Evolutionary conservation across 768 basidiomycete genomes (phyloP).

Genomic region (Lactarius sp.): DNA sequence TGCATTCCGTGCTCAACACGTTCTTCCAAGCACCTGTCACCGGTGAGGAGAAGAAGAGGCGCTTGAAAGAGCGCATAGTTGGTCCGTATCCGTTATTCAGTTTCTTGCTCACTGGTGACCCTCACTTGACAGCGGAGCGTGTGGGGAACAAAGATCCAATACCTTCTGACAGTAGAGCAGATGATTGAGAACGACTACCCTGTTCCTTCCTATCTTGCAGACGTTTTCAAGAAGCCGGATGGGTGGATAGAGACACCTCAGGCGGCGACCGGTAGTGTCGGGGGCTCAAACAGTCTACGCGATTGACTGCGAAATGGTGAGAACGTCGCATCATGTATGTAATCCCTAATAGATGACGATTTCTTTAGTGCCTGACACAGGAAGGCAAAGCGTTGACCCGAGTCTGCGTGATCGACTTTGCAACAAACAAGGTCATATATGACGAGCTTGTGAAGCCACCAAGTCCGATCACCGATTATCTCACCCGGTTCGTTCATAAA

Average conservation of each 20-base stretch:
- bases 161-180: constrained; percentile 71
- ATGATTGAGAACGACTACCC: constrained; percentile 96
- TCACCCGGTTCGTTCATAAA: constrained; percentile 59
- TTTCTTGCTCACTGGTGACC: no score
- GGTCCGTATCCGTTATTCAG: no score
- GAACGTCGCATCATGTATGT: constrained; percentile 25
- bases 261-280: constrained; percentile 24
- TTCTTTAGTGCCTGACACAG: constrained; percentile 74
- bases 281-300: constrained; percentile 56
- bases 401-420: constrained; percentile 59
- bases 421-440: constrained; percentile 51
- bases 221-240: constrained; percentile 53
- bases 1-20: no score
- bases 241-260: constrained; percentile 75
- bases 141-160: constrained; percentile 53
- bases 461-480: constrained; percentile 82
- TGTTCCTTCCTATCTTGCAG: constrained; percentile 77
- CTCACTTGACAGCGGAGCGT: no score
- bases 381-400: constrained; percentile 88
- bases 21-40: no score
- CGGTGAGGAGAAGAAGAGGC: no score
- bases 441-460: constrained; percentile 88
- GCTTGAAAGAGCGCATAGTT: no score
- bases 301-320: constrained; percentile 96
- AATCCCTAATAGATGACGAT: neutral